Percentiles rank a stretch among this genome's conserved stretches.
These are phyloP conservation scores for Metschnikowia chrysomelidarum DNA, from an alignment of 805 yeast genomes.

Conservation along the genomic window DNA sequence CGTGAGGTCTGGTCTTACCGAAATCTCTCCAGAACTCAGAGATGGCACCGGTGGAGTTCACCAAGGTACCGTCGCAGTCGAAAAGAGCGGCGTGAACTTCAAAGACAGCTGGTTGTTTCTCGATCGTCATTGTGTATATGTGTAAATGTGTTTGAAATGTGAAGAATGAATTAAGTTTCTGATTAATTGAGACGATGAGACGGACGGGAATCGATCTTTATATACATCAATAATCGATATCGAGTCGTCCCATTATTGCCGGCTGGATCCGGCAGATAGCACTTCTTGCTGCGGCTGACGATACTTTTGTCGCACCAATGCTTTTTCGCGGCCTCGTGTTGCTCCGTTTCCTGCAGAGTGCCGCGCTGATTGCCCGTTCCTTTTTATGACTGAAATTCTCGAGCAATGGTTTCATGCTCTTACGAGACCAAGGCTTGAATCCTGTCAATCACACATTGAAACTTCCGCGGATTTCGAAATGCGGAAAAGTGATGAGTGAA, in stretches of 20 bases:
- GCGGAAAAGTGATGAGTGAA: too few species aligned
- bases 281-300: too few species aligned
- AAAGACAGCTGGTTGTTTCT: conserved; percentile 43
- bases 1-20: conserved; percentile 63
- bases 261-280: too few species aligned
- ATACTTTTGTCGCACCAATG: too few species aligned
- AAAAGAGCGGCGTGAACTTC: conserved; percentile 55
- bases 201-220: too few species aligned
- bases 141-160: conserved; percentile 3
- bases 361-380: conserved; percentile 3
- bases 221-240: too few species aligned
- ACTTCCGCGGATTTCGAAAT: too few species aligned
- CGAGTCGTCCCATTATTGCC: too few species aligned
- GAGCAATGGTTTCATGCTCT: too few species aligned
- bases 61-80: conserved; percentile 87
- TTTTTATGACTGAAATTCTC: conserved; percentile 2
- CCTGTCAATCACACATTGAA: too few species aligned
- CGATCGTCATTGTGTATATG: conserved; percentile 15
- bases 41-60: conserved; percentile 78
- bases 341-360: conserved; percentile 8
- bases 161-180: not conserved
- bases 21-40: conserved; percentile 80
- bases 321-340: conserved; percentile 4
- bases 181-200: too few species aligned
- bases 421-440: too few species aligned